phyloP scores from a whole-genome alignment of 495 filamentous ascomycete species.

The Aspergillus wentii region DNA sequence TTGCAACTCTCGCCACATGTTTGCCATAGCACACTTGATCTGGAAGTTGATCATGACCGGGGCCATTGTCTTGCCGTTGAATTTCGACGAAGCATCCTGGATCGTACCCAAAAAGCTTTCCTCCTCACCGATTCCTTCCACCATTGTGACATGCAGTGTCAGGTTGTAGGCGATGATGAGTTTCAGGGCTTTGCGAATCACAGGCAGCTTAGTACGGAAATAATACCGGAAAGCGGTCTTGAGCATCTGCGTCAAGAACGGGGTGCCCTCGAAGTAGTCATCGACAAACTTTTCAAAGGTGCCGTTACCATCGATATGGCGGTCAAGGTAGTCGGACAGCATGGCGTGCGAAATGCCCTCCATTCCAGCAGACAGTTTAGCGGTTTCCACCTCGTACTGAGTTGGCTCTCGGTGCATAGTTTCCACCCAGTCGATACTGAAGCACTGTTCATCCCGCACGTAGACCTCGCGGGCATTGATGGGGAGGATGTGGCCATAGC shows the following conservation, averaged over 20 bases:
- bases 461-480: constrained; percentile 87
- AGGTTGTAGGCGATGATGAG: constrained; percentile 89
- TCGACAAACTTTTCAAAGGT: constrained; percentile 86
- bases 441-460: constrained; percentile 87
- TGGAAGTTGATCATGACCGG: constrained; percentile 99
- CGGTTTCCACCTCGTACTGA: constrained; percentile 77
- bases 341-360: constrained; percentile 73
- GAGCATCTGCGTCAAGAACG: constrained; percentile 86
- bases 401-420: constrained; percentile 64
- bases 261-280: constrained; percentile 89
- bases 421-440: constrained; percentile 88
- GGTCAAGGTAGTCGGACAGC: constrained; percentile 84
- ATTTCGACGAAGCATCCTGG: constrained; percentile 70
- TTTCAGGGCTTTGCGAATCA: constrained; percentile 88
- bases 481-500: constrained; percentile 82
- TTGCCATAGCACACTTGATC: constrained; percentile 89
- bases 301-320: constrained; percentile 75
- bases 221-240: constrained; percentile 92
- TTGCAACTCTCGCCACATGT: constrained; percentile 93
- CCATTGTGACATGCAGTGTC: constrained; percentile 85
- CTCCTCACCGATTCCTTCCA: constrained; percentile 81
- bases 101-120: constrained; percentile 74
- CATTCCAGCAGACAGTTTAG: constrained; percentile 76
- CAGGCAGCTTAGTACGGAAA: constrained; percentile 71
- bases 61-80: constrained; percentile 79